phyloP scores from a whole-genome alignment of 768 basidiomycete genomes.

The Tricholoma sp. region DNA sequence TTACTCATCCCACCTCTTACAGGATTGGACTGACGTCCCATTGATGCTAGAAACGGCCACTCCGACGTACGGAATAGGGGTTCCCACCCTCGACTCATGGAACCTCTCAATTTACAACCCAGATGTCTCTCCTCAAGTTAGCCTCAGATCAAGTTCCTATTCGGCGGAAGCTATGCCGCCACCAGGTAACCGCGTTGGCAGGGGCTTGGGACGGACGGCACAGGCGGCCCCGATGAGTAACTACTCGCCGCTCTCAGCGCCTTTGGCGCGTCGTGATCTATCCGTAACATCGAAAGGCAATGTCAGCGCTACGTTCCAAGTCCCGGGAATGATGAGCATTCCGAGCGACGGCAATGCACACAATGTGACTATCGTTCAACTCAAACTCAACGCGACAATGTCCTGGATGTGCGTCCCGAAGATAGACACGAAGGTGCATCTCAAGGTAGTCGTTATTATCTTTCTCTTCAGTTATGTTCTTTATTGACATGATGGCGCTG shows the following conservation, averaged over 20 bases:
- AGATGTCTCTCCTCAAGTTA: no score
- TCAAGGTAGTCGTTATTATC: conserved; percentile 21
- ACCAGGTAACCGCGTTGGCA: no score
- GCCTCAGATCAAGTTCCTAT: no score
- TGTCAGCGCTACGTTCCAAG: conserved; percentile 9
- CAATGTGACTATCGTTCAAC: conserved; percentile 2
- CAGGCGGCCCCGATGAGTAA: no score
- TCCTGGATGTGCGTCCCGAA: conserved; percentile 34
- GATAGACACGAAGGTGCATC: conserved; percentile 25
- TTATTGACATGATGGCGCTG: neutral
- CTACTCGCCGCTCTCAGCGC: no score
- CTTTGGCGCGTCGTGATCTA: neutral
- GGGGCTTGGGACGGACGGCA: no score
- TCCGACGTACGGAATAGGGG: conserved; percentile 33
- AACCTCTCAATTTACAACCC: conserved; percentile 22
- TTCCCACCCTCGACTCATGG: conserved; percentile 35
- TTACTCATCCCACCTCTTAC: neutral
- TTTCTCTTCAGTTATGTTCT: neutral
- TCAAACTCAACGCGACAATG: conserved; percentile 28
- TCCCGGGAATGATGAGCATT: conserved; percentile 5
- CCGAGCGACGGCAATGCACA: conserved; percentile 5
- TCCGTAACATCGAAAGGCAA: conserved; percentile 5
- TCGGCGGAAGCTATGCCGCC: no score
- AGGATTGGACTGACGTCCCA: conserved; percentile 40
- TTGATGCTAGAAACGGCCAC: conserved; percentile 39